Evolutionary conservation across 371 early-diverging fungal species (phyloP), one percentile per base, ranked within the genome.

Genomic region (Mycotypha africana): DNA sequence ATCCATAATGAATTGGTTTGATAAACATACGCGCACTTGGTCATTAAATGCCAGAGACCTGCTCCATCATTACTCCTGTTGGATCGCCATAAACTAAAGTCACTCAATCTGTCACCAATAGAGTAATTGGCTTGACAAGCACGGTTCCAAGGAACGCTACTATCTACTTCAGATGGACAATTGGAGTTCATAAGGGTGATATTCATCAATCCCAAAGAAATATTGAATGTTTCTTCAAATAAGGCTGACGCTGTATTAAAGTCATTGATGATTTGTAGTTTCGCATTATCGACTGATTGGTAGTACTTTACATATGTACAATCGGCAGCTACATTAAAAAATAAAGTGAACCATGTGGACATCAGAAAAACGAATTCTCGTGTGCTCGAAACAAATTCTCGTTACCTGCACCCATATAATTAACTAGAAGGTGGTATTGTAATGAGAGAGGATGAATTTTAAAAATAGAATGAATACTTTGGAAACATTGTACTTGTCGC

Each of bases 41-140:
- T 93, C 89, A 97, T 81, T 40, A 96, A 68, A 64, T 95, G 96
- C 95, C 96, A 97, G 28, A 96, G 56, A 8, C 93, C 93, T 1
- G 88, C 85, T 12, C 84, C 78, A 65, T 91, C 92, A 16, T 66
- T 57, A 7, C 56, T 48, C 24, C 67, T 45, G n/a, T 54, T 65
- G 8, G 89, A 92, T 49, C 97, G 72, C 98, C 98, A 97, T 14
- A 61, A 32, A 40, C 89, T 86, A 60, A 97, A 97, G 55, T 93
- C 96, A 51, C 80, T 85, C 17, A 97, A 63, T 11, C 97, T 82
- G 25, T 80, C 55, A 37, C 79, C 81, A 43, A 97, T 88, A 6
- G 79, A 57, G 61, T 92, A 93, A 11, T 52, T 43, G n/a, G 61
- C 51, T 14, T 73, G 63, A 64, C 96, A 97, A 7, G 60, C 83